Percentiles rank a stretch among this genome's conserved stretches.
phyloP scores from a whole-genome alignment of 2,329 filamentous ascomycete species.

The Cladobotryum protrusum region DNA sequence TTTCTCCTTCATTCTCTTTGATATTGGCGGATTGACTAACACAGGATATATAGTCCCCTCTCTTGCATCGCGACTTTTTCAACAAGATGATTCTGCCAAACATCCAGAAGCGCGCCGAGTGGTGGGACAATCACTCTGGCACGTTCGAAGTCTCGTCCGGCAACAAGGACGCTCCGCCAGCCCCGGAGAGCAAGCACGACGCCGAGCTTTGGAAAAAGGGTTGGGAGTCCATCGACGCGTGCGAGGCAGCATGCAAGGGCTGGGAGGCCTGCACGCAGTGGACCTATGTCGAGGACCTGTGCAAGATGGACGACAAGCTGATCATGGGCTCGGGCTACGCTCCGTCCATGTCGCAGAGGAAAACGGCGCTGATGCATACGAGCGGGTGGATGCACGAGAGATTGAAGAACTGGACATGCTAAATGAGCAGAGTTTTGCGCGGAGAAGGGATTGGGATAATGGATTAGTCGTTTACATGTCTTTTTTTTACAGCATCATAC shows the following conservation, averaged over 20 bases:
- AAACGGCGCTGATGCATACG: slow-evolving; percentile 19
- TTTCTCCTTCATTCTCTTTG: no score
- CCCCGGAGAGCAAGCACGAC: slow-evolving; percentile 13
- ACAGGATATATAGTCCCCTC: slow-evolving; percentile 2
- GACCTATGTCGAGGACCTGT: slow-evolving; percentile 19
- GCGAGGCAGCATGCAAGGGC: slow-evolving; percentile 17
- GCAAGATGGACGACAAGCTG: slow-evolving; percentile 21
- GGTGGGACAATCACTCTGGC: slow-evolving; percentile 20
- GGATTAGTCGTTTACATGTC: no score
- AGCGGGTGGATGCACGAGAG: slow-evolving; percentile 20
- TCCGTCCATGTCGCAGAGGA: slow-evolving; percentile 18
- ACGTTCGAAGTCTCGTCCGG: slow-evolving; percentile 17
- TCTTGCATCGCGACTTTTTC: slow-evolving; percentile 21
- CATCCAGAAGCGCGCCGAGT: slow-evolving; percentile 15
- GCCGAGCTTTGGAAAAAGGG: slow-evolving; percentile 14
- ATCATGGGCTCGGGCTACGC: slow-evolving; percentile 19
- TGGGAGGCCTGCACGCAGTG: slow-evolving; percentile 18
- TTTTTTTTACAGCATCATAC: no score
- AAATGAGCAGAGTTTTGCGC: background rate
- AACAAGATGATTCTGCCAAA: slow-evolving; percentile 14
- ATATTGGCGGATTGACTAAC: no score
- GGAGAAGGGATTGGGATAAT: no score
- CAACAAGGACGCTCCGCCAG: slow-evolving; percentile 14
- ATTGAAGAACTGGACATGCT: slow-evolving; percentile 14
- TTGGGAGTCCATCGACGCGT: slow-evolving; percentile 18